A percentile compares a stretch with the other conserved stretches of the same genome.
Evolutionary conservation across 768 basidiomycete species (phyloP).

Genomic region (Russula olivacea): DNA sequence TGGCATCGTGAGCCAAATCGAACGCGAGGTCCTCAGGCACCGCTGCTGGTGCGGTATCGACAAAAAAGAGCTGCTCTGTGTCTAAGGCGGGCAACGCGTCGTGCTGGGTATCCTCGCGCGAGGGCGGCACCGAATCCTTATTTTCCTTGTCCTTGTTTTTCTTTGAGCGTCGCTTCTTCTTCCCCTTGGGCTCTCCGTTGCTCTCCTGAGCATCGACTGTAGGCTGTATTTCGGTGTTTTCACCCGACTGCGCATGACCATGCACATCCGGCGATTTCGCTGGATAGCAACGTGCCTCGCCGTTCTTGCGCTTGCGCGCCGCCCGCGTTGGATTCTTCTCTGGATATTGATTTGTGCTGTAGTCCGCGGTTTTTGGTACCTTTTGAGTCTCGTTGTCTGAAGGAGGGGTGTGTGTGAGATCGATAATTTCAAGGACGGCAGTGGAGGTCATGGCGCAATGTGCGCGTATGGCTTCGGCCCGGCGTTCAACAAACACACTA

Average conservation of each 20-base stretch:
- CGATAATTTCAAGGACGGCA: slow-evolving; percentile 19
- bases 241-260: background rate
- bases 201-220: background rate
- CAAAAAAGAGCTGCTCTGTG: slow-evolving; percentile 37
- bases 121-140: background rate
- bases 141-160: slow-evolving; percentile 7
- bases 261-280: background rate
- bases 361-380: background rate
- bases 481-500: background rate
- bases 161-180: slow-evolving; percentile 17
- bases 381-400: slow-evolving; percentile 2
- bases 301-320: slow-evolving; percentile 14
- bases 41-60: slow-evolving; percentile 43
- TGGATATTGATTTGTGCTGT: background rate
- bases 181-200: background rate
- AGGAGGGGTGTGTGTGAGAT: slow-evolving; percentile 17
- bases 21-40: slow-evolving; percentile 30
- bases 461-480: background rate
- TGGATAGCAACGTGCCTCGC: slow-evolving; percentile 4
- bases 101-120: slow-evolving; percentile 4
- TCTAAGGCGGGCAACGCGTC: background rate
- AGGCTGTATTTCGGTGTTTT: background rate
- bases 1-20: slow-evolving; percentile 17
- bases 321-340: background rate
- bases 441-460: slow-evolving; percentile 16